Evolutionary conservation across 805 yeast genomes (phyloP).

Genomic region (Suhomyces prunicola): DNA sequence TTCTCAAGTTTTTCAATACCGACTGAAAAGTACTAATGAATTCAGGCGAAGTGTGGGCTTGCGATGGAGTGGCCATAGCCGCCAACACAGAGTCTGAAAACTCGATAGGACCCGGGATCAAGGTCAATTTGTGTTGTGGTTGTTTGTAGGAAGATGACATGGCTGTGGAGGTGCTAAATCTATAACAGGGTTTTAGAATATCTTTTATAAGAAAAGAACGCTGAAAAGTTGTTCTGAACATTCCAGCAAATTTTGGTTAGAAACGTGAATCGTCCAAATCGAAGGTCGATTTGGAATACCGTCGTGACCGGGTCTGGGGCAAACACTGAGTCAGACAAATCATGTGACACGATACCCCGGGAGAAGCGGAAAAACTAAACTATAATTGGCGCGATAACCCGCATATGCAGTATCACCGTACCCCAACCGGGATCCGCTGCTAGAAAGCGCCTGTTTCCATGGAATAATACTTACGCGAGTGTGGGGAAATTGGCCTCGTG

Average conservation of each 20-base stretch:
- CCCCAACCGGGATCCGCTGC: background rate
- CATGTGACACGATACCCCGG: background rate
- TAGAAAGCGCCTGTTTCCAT: background rate
- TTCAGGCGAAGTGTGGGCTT: constrained; percentile 87
- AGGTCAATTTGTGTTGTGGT: constrained; percentile 44
- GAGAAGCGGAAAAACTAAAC: background rate
- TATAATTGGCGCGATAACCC: background rate
- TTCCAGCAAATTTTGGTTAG: background rate
- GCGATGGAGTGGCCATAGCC: constrained; percentile 80
- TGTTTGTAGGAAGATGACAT: constrained; percentile 41
- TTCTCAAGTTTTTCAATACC: constrained; percentile 65
- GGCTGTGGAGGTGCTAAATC: constrained; percentile 4
- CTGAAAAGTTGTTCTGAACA: background rate
- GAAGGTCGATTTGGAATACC: background rate
- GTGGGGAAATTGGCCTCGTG: background rate
- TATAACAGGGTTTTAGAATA: background rate
- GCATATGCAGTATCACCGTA: background rate
- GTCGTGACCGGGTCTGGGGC: background rate
- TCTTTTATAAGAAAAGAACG: background rate
- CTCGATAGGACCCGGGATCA: constrained; percentile 87
- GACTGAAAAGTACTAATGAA: constrained; percentile 72
- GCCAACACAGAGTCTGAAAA: constrained; percentile 73
- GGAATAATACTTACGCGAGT: background rate
- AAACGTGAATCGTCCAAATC: background rate
- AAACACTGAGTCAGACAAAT: background rate